Evolutionary conservation across 2,329 filamentous ascomycete species (phyloP).

Genomic region (Aspergillus sp.): DNA sequence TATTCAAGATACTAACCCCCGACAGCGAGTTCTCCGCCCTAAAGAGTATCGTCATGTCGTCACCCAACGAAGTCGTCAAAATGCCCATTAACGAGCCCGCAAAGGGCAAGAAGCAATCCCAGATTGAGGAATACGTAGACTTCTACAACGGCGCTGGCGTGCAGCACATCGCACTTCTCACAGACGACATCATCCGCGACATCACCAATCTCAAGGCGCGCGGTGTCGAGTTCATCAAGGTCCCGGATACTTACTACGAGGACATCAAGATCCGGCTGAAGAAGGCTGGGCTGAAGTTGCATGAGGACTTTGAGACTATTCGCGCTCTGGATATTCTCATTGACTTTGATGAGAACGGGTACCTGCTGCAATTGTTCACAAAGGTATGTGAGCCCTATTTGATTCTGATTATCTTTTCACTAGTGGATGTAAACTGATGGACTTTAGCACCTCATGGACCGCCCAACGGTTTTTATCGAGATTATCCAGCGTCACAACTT

Average conservation of each 20-base stretch:
- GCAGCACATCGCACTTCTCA: constrained; percentile 89
- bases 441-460: constrained; percentile 75
- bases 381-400: constrained; percentile 47
- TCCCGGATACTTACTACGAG: constrained; percentile 83
- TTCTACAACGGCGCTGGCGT: constrained; percentile 90
- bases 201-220: constrained; percentile 79
- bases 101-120: constrained; percentile 81
- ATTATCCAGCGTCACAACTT: constrained; percentile 93
- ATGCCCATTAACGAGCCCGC: constrained; percentile 99
- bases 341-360: constrained; percentile 91
- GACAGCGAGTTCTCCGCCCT: constrained; percentile 78
- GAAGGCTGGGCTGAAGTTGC: constrained; percentile 59
- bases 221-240: constrained; percentile 89
- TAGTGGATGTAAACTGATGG: neutral
- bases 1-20: neutral
- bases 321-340: constrained; percentile 82
- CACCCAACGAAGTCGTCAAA: constrained; percentile 81
- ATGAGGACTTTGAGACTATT: constrained; percentile 78
- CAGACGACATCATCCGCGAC: constrained; percentile 72
- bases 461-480: constrained; percentile 93
- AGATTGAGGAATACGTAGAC: constrained; percentile 90
- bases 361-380: constrained; percentile 73
- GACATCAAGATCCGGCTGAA: constrained; percentile 73
- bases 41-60: constrained; percentile 87
- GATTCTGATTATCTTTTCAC: neutral